Evolutionary conservation across 148 eudicot genomes (phyloP).

Genomic region (Cornus kousa): DNA sequence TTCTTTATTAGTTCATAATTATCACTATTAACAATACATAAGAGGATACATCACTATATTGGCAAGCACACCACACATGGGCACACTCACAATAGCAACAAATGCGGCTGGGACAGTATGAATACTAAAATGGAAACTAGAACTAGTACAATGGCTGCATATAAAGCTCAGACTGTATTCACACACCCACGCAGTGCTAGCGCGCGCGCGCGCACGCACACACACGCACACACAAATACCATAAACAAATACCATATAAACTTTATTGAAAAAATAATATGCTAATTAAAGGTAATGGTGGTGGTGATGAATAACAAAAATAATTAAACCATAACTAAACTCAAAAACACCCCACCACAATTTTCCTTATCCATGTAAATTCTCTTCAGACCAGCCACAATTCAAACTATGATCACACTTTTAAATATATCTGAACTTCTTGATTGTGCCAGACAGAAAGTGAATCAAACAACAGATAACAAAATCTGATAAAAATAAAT

Average conservation of each 20-base stretch:
- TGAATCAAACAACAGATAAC: background rate
- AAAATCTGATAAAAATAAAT: background rate
- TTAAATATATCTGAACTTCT: background rate
- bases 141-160: background rate
- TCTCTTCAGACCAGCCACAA: background rate
- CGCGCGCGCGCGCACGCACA: too few species aligned
- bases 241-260: background rate
- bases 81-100: background rate
- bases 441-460: background rate
- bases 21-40: background rate
- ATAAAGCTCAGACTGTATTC: background rate
- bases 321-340: background rate
- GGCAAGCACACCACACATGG: background rate
- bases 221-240: too few species aligned
- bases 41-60: too few species aligned
- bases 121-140: background rate
- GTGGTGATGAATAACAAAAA: background rate
- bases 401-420: background rate
- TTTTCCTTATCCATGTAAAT: background rate
- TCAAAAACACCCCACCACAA: background rate
- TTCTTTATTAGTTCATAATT: slow-evolving; percentile 4
- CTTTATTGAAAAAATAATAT: background rate
- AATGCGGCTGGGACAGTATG: background rate
- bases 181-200: too few species aligned
- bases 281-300: too few species aligned